Evolutionary conservation across 805 yeast species (phyloP).

Genomic region (Zygoascus bituminiphila): DNA sequence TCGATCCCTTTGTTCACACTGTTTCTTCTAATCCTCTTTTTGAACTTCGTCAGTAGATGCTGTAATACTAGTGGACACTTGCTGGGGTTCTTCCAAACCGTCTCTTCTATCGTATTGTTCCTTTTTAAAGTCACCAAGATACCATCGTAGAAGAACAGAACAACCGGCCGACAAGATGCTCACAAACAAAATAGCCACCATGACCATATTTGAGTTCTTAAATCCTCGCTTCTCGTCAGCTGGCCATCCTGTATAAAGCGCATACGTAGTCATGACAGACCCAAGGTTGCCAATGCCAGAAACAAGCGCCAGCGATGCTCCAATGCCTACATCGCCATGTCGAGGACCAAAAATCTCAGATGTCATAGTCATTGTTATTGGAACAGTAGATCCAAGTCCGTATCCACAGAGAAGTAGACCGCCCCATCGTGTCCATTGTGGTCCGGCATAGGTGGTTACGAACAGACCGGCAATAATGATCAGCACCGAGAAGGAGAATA

Average conservation of each 20-base stretch:
- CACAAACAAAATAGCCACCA: constrained; percentile 67
- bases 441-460: constrained; percentile 67
- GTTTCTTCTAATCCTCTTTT: no score
- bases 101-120: neutral
- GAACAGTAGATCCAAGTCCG: constrained; percentile 88
- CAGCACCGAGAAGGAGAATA: constrained; percentile 54
- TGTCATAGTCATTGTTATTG: constrained; percentile 77
- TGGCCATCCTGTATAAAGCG: constrained; percentile 83
- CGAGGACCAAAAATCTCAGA: constrained; percentile 62
- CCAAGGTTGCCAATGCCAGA: constrained; percentile 85
- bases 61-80: neutral
- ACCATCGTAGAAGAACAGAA: constrained; percentile 27
- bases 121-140: constrained; percentile 29
- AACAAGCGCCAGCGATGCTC: constrained; percentile 74
- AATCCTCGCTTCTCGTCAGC: constrained; percentile 55
- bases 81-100: neutral
- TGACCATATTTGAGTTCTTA: constrained; percentile 72
- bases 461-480: constrained; percentile 69
- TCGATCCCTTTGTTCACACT: no score
- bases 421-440: constrained; percentile 68
- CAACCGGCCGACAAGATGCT: constrained; percentile 48
- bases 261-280: constrained; percentile 77
- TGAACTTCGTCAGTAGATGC: neutral
- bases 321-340: constrained; percentile 79
- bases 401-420: constrained; percentile 78